Base-by-base conservation (phyloP, 2,329 filamentous ascomycete species). In the Aspergillus sp. region DNA sequence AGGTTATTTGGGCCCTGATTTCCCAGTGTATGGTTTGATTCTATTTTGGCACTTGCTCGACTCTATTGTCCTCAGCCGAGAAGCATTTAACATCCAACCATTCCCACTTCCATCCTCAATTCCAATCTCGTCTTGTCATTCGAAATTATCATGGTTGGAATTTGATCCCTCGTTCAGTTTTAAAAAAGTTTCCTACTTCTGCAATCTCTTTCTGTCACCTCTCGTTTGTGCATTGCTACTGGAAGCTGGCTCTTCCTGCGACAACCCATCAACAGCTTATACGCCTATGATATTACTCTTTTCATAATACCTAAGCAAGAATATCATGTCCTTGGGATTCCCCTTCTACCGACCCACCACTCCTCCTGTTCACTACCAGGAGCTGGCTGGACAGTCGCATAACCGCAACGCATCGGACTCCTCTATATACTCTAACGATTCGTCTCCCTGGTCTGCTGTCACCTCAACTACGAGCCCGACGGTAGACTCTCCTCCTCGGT, bases 391-490 rank as follows among this genome's bases (percentile, higher is more conserved):
- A 27, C 70, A 66, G 37, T 62, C 64, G 63, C 86, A 90, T 72
- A 80, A 79, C 72, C 85, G 86, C 70, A 85, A 84, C 68, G 81
- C 82, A 58, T 90, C 88, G 64, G 84, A 86, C 67, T 82, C 83
- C 51, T 89, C 89, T 61, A 77, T 85, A 68, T 80, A 87, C 61
- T 89, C 87, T 52, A 82, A 84, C 68, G 83, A 89, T 72, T 90
- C 88, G 45, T 85, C 84, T 34, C 84, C 84, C 44, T 89, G 89
- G 72, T 89, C 89, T 44, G 80, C 86, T 66, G 82, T 84, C 77
- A 89, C 88, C 19, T 81, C 83, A 64, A 80, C 85, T 66, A 89
- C 87, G 53, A 92, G 89, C 12, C 89, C 90, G 53, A 83, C 82
- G 53, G 81, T 83, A 62, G 89, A 89, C 34, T 72, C 70, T 20